Conservation (phyloP, 2,329 filamentous ascomycete species). For the Calonectria pteridis region DNA sequence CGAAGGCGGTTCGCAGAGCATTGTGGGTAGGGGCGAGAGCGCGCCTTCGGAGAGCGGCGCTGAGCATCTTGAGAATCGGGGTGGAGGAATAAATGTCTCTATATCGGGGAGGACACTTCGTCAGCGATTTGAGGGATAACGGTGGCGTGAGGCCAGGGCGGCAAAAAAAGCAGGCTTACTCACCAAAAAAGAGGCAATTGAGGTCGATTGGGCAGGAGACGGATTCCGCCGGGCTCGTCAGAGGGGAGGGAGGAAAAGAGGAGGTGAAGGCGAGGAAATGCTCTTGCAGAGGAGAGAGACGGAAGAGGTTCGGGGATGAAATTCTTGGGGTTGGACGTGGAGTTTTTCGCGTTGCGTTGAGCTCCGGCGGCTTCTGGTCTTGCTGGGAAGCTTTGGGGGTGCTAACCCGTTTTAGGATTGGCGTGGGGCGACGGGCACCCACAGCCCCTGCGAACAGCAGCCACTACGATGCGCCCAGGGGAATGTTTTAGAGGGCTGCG, state of each 20-base stretch:
- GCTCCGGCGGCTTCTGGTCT: constrained; percentile 52
- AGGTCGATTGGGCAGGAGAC: constrained; percentile 39
- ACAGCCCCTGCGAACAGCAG: constrained; percentile 20
- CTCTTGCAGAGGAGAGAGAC: constrained; percentile 38
- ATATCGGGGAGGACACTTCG: constrained; percentile 31
- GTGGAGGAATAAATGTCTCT: constrained; percentile 47
- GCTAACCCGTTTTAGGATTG: constrained; percentile 42
- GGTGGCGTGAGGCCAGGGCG: constrained; percentile 17
- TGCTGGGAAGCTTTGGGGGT: constrained; percentile 49
- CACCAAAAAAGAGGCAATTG: constrained; percentile 43
- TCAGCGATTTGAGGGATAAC: constrained; percentile 35
- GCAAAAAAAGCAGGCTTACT: constrained; percentile 34
- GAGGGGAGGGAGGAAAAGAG: constrained; percentile 38
- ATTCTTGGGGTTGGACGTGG: constrained; percentile 55
- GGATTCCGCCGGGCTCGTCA: constrained; percentile 35
- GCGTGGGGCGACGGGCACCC: constrained; percentile 25
- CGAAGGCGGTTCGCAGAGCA: constrained; percentile 64
- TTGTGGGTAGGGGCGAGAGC: constrained; percentile 65
- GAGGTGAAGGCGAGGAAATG: constrained; percentile 49
- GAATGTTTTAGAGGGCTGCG: constrained; percentile 6
- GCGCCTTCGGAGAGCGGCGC: constrained; percentile 73
- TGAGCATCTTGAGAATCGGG: constrained; percentile 63
- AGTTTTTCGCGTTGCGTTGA: constrained; percentile 58
- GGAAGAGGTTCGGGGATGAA: constrained; percentile 48
- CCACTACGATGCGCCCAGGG: constrained; percentile 13